Conservation (phyloP, 441 rosid genomes). For the Populus hybrid region DNA sequence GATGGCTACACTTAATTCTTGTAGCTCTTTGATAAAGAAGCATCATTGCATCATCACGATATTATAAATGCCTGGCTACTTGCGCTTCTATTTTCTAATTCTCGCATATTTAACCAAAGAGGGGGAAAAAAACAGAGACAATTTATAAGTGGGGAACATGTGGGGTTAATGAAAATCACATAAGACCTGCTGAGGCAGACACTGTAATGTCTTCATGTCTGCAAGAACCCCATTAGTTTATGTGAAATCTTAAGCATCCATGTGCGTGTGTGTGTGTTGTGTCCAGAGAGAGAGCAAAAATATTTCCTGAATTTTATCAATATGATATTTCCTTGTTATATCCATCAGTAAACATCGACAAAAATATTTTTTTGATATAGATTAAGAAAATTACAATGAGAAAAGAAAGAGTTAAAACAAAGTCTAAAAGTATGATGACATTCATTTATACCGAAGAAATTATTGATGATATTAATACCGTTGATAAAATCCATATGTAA, state of each 20-base stretch:
- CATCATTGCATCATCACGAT: background rate
- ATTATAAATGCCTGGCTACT: background rate
- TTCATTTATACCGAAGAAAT: no score
- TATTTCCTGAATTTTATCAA: no score
- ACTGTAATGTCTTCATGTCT: conserved; percentile 17
- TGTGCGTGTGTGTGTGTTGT: no score
- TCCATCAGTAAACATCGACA: no score
- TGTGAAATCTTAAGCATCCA: background rate
- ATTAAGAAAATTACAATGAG: no score
- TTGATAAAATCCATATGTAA: fast-evolving
- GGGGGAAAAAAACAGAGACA: background rate
- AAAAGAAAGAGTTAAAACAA: no score
- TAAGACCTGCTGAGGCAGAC: conserved; percentile 23
- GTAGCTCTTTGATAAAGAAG: background rate
- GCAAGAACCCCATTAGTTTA: conserved; percentile 8
- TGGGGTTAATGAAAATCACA: conserved; percentile 35
- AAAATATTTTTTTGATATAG: no score
- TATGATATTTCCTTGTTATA: no score
- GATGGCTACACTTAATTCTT: background rate
- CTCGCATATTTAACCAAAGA: background rate
- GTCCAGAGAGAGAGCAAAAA: no score
- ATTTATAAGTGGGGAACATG: conserved; percentile 28
- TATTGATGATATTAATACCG: no score
- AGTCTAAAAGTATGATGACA: no score
- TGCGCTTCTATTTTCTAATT: background rate